phyloP scores from a whole-genome alignment of 305 asterid genomes.

The Vinca major region DNA sequence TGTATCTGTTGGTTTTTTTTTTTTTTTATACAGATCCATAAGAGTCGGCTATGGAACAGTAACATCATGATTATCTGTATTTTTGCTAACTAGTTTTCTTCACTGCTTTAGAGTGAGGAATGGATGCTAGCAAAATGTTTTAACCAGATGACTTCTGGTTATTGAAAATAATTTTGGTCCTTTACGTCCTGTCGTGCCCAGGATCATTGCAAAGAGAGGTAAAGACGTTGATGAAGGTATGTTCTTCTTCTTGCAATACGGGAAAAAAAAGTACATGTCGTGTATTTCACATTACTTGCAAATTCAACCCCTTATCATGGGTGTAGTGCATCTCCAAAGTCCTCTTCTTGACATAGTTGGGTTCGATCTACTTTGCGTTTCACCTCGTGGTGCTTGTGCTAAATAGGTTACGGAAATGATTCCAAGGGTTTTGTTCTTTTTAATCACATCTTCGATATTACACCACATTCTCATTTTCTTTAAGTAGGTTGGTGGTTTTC shows the following conservation, averaged over 20 bases:
- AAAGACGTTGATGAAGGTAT: constrained; percentile 48
- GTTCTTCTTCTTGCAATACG: constrained; percentile 18
- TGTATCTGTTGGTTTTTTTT: constrained; percentile 32
- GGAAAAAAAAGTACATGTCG: not conserved
- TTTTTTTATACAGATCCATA: constrained; percentile 33
- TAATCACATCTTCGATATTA: not conserved
- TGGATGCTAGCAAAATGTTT: constrained; percentile 53
- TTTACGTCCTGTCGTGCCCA: constrained; percentile 30
- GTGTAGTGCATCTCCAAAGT: constrained; percentile 11
- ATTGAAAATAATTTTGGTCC: constrained; percentile 39
- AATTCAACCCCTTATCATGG: constrained; percentile 8
- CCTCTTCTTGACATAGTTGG: constrained; percentile 9
- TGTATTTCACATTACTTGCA: not conserved
- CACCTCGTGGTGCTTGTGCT: not conserved
- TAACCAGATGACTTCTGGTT: constrained; percentile 46
- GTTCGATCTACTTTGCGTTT: constrained; percentile 9
- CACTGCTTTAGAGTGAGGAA: constrained; percentile 48
- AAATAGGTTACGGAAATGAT: not conserved
- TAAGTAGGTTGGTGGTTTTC: not conserved
- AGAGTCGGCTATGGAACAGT: constrained; percentile 34
- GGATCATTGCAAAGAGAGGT: constrained; percentile 32
- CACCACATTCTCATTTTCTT: not conserved
- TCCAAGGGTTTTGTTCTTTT: not conserved
- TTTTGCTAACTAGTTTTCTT: constrained; percentile 38
- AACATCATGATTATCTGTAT: constrained; percentile 25